Conservation (phyloP, 768 basidiomycete species). For the Russula lepida region DNA sequence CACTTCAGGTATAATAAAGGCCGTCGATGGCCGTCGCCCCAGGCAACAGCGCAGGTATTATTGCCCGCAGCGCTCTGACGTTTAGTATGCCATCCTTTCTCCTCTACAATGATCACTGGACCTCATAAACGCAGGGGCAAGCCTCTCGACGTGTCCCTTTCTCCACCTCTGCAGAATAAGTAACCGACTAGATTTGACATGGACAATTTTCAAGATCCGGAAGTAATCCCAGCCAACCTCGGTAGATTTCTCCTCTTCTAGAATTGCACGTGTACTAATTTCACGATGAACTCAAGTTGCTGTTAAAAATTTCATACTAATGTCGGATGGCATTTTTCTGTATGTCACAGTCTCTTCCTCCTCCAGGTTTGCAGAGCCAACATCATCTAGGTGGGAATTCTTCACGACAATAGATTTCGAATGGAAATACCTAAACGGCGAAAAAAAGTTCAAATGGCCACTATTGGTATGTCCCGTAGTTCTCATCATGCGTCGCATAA, state of each 20-base stretch:
- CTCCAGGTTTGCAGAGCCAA: background rate
- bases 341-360: background rate
- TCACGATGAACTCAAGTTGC: background rate
- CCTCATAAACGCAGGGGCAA: too few species aligned
- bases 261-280: background rate
- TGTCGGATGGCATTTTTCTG: constrained; percentile 3
- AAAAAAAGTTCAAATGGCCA: constrained; percentile 3
- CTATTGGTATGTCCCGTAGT: background rate
- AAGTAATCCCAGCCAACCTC: background rate
- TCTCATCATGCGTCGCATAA: background rate
- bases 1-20: too few species aligned
- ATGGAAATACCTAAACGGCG: background rate
- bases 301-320: background rate
- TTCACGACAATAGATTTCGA: constrained; percentile 5
- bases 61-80: too few species aligned
- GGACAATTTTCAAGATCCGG: background rate
- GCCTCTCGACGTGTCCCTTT: too few species aligned
- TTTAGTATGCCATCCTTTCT: too few species aligned
- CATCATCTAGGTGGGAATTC: constrained; percentile 7
- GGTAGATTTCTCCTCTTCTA: background rate
- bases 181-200: background rate
- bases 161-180: background rate
- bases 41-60: too few species aligned
- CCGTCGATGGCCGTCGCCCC: too few species aligned
- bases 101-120: too few species aligned